phyloP scores from a whole-genome alignment of 2,329 filamentous ascomycete genomes.

The Fusarium phyllophilum region DNA sequence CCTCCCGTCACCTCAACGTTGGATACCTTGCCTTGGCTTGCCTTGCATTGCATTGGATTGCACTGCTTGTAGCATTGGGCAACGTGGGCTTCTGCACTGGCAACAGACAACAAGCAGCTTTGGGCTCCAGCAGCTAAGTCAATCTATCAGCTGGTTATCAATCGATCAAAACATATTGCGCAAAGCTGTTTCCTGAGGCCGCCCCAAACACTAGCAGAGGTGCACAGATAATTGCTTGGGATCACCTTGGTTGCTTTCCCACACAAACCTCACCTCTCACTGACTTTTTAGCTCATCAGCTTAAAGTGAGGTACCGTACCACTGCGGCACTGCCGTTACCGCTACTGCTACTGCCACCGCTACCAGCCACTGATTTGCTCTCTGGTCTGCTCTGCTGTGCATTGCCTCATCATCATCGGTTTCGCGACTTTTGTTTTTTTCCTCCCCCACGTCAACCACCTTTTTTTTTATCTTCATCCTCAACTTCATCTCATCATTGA shows the following conservation, averaged over 20 bases:
- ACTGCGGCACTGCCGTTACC: slow-evolving; percentile 11
- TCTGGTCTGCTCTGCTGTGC: neutral
- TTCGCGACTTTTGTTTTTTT: slow-evolving; percentile 21
- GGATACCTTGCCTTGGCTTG: neutral
- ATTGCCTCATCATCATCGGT: slow-evolving; percentile 19
- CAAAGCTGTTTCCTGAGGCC: slow-evolving; percentile 20
- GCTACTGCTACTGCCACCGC: slow-evolving; percentile 6
- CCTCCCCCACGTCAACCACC: slow-evolving; percentile 1
- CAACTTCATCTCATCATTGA: slow-evolving; percentile 26
- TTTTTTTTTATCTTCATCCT: neutral
- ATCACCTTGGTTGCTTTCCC: neutral
- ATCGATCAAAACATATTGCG: neutral
- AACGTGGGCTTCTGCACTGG: slow-evolving; percentile 7
- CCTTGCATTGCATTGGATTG: neutral
- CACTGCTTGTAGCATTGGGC: slow-evolving; percentile 5
- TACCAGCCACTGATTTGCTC: slow-evolving; percentile 5
- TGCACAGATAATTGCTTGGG: slow-evolving; percentile 25
- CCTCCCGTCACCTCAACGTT: neutral
- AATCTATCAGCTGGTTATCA: neutral
- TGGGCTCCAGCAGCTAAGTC: slow-evolving; percentile 23
- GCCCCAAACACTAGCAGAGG: slow-evolving; percentile 14
- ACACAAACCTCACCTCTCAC: neutral
- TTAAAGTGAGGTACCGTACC: slow-evolving; percentile 7
- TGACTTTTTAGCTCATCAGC: neutral
- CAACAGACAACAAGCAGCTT: slow-evolving; percentile 8